Conservation (phyloP, 208 protist species). For the Porcisia hertigi region DNA sequence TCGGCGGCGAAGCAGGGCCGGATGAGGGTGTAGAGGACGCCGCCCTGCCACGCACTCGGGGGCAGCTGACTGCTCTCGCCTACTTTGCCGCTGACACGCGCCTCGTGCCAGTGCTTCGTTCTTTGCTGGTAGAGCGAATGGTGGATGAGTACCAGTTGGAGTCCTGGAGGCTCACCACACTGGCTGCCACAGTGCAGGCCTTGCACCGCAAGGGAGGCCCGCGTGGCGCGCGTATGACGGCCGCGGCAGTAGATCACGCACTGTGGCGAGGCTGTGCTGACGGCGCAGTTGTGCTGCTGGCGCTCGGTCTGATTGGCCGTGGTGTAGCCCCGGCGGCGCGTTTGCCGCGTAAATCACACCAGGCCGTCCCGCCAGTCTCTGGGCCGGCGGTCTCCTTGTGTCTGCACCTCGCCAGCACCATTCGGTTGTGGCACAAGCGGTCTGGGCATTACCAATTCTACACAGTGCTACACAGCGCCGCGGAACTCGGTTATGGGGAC, state of each 20-base stretch:
- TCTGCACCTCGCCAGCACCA: slow-evolving; percentile 9
- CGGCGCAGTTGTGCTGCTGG: slow-evolving; percentile 58
- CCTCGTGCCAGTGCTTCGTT: slow-evolving; percentile 49
- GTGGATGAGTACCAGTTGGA: slow-evolving; percentile 29
- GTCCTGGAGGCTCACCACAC: slow-evolving; percentile 25
- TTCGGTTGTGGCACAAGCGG: slow-evolving; percentile 23
- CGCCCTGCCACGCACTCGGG: slow-evolving; percentile 6
- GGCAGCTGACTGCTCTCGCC: slow-evolving; percentile 52
- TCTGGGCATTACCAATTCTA: slow-evolving; percentile 30
- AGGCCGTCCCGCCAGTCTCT: neutral
- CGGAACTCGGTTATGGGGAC: slow-evolving; percentile 47
- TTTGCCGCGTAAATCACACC: slow-evolving; percentile 6
- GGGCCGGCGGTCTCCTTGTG: neutral
- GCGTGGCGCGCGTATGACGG: slow-evolving; percentile 9
- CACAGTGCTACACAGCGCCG: slow-evolving; percentile 74
- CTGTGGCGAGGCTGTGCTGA: slow-evolving; percentile 46
- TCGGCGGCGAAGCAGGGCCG: neutral
- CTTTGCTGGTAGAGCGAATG: slow-evolving; percentile 38
- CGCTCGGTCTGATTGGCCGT: slow-evolving; percentile 46
- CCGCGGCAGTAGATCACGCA: slow-evolving; percentile 62
- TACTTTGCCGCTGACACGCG: slow-evolving; percentile 40
- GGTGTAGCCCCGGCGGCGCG: slow-evolving; percentile 22
- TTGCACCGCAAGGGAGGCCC: slow-evolving; percentile 23
- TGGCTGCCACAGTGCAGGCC: slow-evolving; percentile 26
- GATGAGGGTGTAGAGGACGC: slow-evolving; percentile 1